Evolutionary conservation across 2,329 filamentous ascomycete genomes (phyloP).

Genomic region (Nothophoma quercina): DNA sequence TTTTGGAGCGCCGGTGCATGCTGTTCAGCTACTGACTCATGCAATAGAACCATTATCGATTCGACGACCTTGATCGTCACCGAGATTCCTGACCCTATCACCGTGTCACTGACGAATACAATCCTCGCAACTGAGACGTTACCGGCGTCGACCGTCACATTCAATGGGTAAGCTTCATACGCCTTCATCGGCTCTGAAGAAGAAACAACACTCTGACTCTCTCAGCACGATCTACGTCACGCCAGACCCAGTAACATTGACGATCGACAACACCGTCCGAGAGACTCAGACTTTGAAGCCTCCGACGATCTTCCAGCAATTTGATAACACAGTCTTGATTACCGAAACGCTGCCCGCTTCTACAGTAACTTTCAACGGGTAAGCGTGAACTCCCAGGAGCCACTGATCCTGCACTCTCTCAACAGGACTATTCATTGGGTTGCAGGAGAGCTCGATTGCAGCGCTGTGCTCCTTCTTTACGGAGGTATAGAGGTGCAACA

Average conservation of each 20-base stretch:
- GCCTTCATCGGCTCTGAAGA: no score
- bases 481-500: no score
- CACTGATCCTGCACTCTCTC: no score
- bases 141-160: slow-evolving; percentile 1
- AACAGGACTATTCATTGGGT: no score
- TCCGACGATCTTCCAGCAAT: background rate
- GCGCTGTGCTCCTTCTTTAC: no score
- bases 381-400: no score
- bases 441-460: no score
- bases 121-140: slow-evolving; percentile 1
- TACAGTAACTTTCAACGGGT: slow-evolving; percentile 9
- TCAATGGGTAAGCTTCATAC: slow-evolving; percentile 2
- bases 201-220: no score
- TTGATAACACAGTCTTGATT: background rate
- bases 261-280: background rate
- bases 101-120: slow-evolving; percentile 1
- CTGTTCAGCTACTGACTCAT: slow-evolving; percentile 2
- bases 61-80: background rate
- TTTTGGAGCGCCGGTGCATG: background rate
- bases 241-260: background rate
- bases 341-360: slow-evolving; percentile 5
- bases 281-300: background rate
- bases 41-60: slow-evolving; percentile 4
- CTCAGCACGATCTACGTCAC: slow-evolving; percentile 1
- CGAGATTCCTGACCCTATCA: background rate